phyloP scores from a whole-genome alignment of 495 filamentous ascomycete genomes.

The Trichoderma orchidacearum region DNA sequence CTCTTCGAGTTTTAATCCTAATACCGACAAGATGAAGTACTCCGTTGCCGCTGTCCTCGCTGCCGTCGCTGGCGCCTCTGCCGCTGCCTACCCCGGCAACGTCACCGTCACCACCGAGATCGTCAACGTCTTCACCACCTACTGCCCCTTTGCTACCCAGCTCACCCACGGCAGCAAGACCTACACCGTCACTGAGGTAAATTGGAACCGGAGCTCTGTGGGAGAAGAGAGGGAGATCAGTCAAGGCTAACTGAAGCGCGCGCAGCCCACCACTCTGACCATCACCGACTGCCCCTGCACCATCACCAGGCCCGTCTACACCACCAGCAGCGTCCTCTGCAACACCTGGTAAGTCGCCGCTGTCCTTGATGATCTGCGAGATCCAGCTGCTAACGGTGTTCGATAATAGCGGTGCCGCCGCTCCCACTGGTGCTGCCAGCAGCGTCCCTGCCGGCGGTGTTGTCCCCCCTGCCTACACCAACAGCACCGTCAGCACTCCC shows the following conservation, averaged over 20 bases:
- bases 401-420: not conserved
- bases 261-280: constrained; percentile 63
- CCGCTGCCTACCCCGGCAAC: constrained; percentile 30
- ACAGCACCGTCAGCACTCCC: constrained; percentile 13
- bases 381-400: constrained; percentile 10
- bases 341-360: constrained; percentile 45
- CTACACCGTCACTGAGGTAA: constrained; percentile 64
- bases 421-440: constrained; percentile 1
- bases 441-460: constrained; percentile 4
- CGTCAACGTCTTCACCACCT: constrained; percentile 70
- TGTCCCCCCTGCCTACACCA: constrained; percentile 6
- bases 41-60: constrained; percentile 42
- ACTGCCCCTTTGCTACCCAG: constrained; percentile 66
- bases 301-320: constrained; percentile 54
- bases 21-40: constrained; percentile 78
- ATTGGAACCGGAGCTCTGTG: not conserved
- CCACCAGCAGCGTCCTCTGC: constrained; percentile 50
- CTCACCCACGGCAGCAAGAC: constrained; percentile 56
- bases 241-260: constrained; percentile 5
- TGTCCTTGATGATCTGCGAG: constrained; percentile 4
- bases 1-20: constrained; percentile 29
- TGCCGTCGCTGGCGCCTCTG: constrained; percentile 48
- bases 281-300: constrained; percentile 70
- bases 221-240: not conserved
- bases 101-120: constrained; percentile 56